Conservation (phyloP, 805 yeast species). For the Candida oleophila region DNA sequence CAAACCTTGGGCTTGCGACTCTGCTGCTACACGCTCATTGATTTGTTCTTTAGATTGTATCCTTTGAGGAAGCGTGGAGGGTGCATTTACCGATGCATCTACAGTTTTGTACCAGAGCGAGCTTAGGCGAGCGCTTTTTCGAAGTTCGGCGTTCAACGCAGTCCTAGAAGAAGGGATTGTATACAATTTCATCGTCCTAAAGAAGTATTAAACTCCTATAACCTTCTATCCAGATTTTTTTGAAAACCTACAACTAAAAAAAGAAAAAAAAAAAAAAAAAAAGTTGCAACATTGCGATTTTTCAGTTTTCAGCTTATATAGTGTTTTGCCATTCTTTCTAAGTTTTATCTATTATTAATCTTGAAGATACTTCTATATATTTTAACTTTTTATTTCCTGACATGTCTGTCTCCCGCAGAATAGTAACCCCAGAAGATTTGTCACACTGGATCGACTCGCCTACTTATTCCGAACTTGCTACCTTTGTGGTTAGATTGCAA, state of each 20-base stretch:
- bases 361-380: too few species aligned
- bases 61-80: constrained; percentile 28
- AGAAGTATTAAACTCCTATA: too few species aligned
- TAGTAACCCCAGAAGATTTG: constrained; percentile 60
- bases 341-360: too few species aligned
- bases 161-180: constrained; percentile 12
- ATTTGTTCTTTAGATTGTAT: constrained; percentile 27
- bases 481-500: constrained; percentile 59
- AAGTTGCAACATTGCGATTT: too few species aligned
- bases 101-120: constrained; percentile 10
- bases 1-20: constrained; percentile 14
- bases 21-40: constrained; percentile 20
- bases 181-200: constrained; percentile 7
- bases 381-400: neutral
- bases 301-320: too few species aligned
- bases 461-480: constrained; percentile 49
- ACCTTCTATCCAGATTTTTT: too few species aligned
- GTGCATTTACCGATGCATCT: constrained; percentile 22
- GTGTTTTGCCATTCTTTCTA: too few species aligned
- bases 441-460: constrained; percentile 53
- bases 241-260: too few species aligned
- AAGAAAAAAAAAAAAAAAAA: too few species aligned
- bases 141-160: constrained; percentile 4
- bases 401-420: constrained; percentile 25
- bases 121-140: constrained; percentile 5